Base-by-base conservation (phyloP, 345 rosid genomes). In the Erodium maritimum region DNA sequence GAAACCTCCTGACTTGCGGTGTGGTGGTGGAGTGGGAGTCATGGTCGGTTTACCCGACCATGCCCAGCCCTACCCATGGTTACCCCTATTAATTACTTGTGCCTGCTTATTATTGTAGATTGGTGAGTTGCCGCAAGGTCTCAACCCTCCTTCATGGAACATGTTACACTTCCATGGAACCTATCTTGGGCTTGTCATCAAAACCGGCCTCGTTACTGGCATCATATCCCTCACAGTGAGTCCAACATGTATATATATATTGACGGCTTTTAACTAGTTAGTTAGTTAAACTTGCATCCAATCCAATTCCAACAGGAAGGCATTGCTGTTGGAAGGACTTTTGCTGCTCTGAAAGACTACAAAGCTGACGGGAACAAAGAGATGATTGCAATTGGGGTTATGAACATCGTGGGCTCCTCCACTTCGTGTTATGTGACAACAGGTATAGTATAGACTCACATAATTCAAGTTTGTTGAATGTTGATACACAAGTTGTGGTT, bases 231-330 rank as follows among this genome's bases (percentile, higher is more conserved):
- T 93, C 82, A 87, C 96, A 11, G 99, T 89, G 65, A 73, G 48
- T 7, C 22, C 17, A 54, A 20, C 13, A 16, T 7, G 23, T 54
- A 21, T n/a, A 11, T 21, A 17, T 4, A 8, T 9, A n/a, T n/a
- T n/a, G n/a, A n/a, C n/a, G n/a, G n/a, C n/a, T n/a, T n/a, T n/a
- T n/a, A n/a, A n/a, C n/a, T n/a, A n/a, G n/a, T n/a, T n/a, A n/a
- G n/a, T n/a, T n/a, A n/a, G n/a, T n/a, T n/a, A n/a, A n/a, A n/a
- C n/a, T n/a, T n/a, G n/a, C n/a, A n/a, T n/a, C n/a, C n/a, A n/a
- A n/a, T n/a, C n/a, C n/a, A n/a, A n/a, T n/a, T n/a, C n/a, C n/a
- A 70, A 59, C 89, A 93, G 99, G 99, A 93, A 79, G 99, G 99
- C 12, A 85, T 93, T 65, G 99, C 99, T 25, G 95, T 89, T 10